Evolutionary conservation across 352 stramenopile genomes (phyloP).

Genomic region (Globisporangium ultimum): DNA sequence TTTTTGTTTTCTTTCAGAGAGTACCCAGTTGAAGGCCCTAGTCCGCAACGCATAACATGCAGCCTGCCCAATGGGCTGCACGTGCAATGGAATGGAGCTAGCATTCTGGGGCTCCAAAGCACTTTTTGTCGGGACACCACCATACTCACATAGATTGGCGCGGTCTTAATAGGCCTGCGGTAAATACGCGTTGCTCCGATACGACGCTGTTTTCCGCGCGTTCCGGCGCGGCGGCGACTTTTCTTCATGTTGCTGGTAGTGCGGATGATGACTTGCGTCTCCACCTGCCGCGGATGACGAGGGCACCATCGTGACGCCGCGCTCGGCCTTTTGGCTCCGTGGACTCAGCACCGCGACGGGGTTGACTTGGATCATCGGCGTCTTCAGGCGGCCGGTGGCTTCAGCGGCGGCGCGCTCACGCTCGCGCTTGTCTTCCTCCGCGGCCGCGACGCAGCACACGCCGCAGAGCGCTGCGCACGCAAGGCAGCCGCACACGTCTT

Average conservation of each 20-base stretch:
- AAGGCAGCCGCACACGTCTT: conserved; percentile 75
- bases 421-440: conserved; percentile 79
- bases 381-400: conserved; percentile 40
- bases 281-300: neutral
- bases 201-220: conserved; percentile 15
- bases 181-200: conserved; percentile 16
- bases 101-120: too few relatives aligned
- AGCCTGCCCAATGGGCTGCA: conserved; percentile 26
- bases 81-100: conserved; percentile 4
- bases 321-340: conserved; percentile 27
- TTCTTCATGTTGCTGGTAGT: conserved; percentile 17
- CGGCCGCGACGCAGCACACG: conserved; percentile 72
- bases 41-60: neutral
- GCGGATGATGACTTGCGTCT: neutral
- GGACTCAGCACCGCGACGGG: conserved; percentile 56
- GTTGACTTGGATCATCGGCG: conserved; percentile 56
- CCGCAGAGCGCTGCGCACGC: conserved; percentile 68
- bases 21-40: too few relatives aligned
- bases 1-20: neutral
- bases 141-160: too few relatives aligned
- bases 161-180: conserved; percentile 9
- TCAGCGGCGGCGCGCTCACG: conserved; percentile 48
- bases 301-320: conserved; percentile 1
- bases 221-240: conserved; percentile 24
- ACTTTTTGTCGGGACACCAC: too few relatives aligned